Base-by-base conservation (phyloP, 2,329 filamentous ascomycete species). In the Hypoxylon sp. region DNA sequence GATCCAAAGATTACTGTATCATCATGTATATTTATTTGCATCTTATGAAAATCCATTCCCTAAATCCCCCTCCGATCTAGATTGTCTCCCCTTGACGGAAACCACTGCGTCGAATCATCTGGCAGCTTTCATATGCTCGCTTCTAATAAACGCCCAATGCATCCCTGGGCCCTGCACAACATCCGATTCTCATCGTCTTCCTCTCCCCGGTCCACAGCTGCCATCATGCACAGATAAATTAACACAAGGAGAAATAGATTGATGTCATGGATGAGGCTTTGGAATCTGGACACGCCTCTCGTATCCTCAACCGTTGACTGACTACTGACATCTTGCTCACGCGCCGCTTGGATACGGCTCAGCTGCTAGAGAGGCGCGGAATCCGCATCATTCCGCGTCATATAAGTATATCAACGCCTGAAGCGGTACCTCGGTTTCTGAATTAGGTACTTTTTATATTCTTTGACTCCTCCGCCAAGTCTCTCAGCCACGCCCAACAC, bases 1-100 rank as follows among this genome's bases (percentile, higher is more conserved):
- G 37, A 37, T 27, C 35, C 33, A 57, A 35, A 33, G 69, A 71
- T 71, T 71, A 71, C 69, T 71, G 64, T 69, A 71, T 67, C 58
- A 55, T 35, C 61, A 61, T 61, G 55, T 54, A 57, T 59, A 63
- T 63, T 25, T 66, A 65, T 64, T 60, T 62, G 46, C 46, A 64
- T 68, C 51, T 49, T 63, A 65, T 67, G 63, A 50, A 60, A 61
- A 71, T 69, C 66, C 20, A 60, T 64, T 60, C 54, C 63, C 48
- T 59, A 62, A 67, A 71, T 46, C 48, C 63, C 17, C 48, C n/a
- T 68, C 51, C 66, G 64, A 70, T 70, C 64, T 70, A 64, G 60
- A 70, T 70, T 54, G 61, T 67, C 31, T 60, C 20, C 51, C 14
- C 42, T 42, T 61, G 44, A 56, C 60, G 42, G 49, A 53, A 53